Evolutionary conservation across 129 eudicot species (phyloP), one percentile per base, ranked within the genome.

Genomic region (Flaveria ramosissima): DNA sequence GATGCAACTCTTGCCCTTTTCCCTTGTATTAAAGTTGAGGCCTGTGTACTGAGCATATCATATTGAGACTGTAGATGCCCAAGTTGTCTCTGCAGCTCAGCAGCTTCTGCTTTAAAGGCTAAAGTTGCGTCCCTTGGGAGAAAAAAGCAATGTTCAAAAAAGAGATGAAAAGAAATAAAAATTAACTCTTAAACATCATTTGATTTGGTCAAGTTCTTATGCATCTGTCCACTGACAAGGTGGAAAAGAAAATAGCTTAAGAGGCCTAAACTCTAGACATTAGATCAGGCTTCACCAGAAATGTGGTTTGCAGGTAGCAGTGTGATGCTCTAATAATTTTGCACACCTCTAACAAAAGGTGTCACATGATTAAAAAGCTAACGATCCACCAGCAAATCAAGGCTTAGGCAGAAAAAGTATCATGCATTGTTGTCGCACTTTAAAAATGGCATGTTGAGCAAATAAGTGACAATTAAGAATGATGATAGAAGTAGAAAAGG

Each of bases 1-100:
- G 96, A 91, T 73, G 97, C 91, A 68, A 93, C 89, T 73, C 98
- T 82, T 59, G 98, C 92, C 75, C 96, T 93, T 85, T 89, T 90
- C 68, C 98, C 98, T 84, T 93, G 98, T 53, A 83, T 87, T 73
- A 93, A 79, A 71, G 88, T 45, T 23, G 98, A 93, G 60, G 97
- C 91, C 78, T 90, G 98, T 64, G 89, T 86, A 68, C 85, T 85
- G 47, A 93, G 98, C 93, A 90, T 89, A 78, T 93, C 98, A 70
- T 85, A 85, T 60, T 87, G 97, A 71, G 88, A 81, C 77, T 91
- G 97, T 77, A 93, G 83, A 72, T 87, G 96, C 66, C 91, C 88
- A 75, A 93, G 93, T 83, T 93, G 97, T 67, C 91, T 84, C 78
- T 93, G 97, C 76, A 93, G 86, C 84, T 91, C 96, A 81, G 84